Base-by-base conservation (phyloP, 1,284 basidiomycete species). In the Ustilago tritici region DNA sequence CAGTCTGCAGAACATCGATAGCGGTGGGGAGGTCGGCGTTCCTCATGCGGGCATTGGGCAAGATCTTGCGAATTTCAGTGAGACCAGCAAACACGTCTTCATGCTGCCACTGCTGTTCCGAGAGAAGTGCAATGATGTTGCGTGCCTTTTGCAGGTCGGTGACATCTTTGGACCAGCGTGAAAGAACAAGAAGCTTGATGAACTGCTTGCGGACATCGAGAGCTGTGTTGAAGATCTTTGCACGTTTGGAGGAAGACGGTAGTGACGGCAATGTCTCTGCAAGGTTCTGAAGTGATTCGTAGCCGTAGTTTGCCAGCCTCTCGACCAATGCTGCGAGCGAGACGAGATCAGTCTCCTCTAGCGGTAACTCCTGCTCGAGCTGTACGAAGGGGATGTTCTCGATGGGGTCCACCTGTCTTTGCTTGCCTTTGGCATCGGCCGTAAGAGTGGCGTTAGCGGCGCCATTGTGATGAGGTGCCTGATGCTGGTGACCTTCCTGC, bases 11-110 rank as follows among this genome's bases (percentile, higher is more conserved):
- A 56, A 95, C 93, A 78, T 94, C 92, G 57, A 95, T 88, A 19
- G 94, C 94, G 0, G 93, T 94, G 12, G 93, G 88, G n/a, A 95
- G 88, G 84, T 96, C 95, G 76, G 94, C 93, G 84, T 95, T 95
- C 62, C 93, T 90, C 28, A 94, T 89, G 81, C 87, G 80, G 0
- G 88, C 87, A 17, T 83, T 82, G 15, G 82, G 81, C 41, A 89
- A 80, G 36, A 83, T 81, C 65, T 92, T 90, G 77, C 90, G 92
- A 1, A 91, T 90, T 77, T 90, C 90, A 58, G 89, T 91, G 36
- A 95, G 87, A 10, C 89, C 89, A 54, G 88, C 83, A 47, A 93
- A 90, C n/a, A 90, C 90, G 54, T 90, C 89, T 66, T 93, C 91
- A 79, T 95, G 92, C 85, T 94, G 93, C 59, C 89, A 89, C 75